A percentile compares a stretch with the other conserved stretches of the same genome.
phyloP scores from a whole-genome alignment of 805 yeast genomes.

The Lipomyces yamadae region DNA sequence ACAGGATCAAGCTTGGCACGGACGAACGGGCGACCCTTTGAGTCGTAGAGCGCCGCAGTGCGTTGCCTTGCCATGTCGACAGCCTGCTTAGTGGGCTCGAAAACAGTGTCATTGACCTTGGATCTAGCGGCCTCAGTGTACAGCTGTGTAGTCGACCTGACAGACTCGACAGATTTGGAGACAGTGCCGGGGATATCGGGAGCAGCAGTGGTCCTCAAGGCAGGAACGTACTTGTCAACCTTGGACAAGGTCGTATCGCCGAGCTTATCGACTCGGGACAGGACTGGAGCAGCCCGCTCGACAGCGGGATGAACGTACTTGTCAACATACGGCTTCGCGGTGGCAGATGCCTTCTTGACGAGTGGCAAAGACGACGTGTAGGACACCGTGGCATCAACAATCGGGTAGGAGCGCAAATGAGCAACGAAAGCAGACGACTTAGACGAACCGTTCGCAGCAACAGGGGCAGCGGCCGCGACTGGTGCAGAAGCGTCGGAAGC shows the following conservation, averaged over 20 bases:
- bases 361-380: constrained; percentile 32
- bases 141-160: constrained; percentile 46
- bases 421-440: constrained; percentile 29
- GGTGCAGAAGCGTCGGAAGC: not conserved
- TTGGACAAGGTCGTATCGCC: constrained; percentile 61
- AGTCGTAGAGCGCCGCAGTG: constrained; percentile 58
- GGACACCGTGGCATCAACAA: constrained; percentile 31
- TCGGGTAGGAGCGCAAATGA: constrained; percentile 34
- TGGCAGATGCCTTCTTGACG: constrained; percentile 30
- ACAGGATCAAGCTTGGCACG: constrained; percentile 68
- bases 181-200: constrained; percentile 53
- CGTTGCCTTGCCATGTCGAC: constrained; percentile 56
- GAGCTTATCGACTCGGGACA: constrained; percentile 55
- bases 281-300: constrained; percentile 52
- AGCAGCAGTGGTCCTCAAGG: constrained; percentile 63
- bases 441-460: constrained; percentile 8
- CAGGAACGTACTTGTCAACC: constrained; percentile 66
- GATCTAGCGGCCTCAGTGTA: constrained; percentile 44
- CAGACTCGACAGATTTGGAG: constrained; percentile 47
- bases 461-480: constrained; percentile 9
- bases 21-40: constrained; percentile 65
- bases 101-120: constrained; percentile 54
- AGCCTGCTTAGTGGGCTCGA: constrained; percentile 50
- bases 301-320: constrained; percentile 45
- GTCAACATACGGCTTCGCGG: constrained; percentile 34